Conservation (phyloP, 306 rosid species). For the Dryas octopetala region DNA sequence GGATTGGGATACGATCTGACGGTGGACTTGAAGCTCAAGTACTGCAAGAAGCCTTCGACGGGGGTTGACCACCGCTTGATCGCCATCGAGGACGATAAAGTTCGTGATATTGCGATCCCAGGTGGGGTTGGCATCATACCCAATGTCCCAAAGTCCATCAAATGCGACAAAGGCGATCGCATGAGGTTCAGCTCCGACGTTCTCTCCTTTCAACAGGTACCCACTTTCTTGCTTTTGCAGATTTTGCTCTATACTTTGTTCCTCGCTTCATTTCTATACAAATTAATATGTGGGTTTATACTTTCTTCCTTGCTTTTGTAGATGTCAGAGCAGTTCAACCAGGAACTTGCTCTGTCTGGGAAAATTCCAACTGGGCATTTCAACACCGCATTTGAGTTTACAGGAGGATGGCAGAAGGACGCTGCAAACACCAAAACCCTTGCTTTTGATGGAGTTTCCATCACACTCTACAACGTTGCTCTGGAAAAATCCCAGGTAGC, state of each 20-base stretch:
- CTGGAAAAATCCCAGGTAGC: conserved; percentile 63
- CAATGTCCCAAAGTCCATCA: conserved; percentile 73
- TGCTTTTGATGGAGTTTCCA: conserved; percentile 71
- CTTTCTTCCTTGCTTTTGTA: conserved; percentile 14
- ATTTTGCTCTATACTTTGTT: too few relatives aligned
- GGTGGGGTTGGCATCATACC: conserved; percentile 57
- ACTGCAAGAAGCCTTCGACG: conserved; percentile 37
- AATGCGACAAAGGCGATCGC: conserved; percentile 87
- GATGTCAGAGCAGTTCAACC: conserved; percentile 93
- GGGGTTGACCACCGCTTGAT: conserved; percentile 47
- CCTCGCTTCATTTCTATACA: background rate
- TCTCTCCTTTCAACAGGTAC: conserved; percentile 81
- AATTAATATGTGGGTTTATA: background rate
- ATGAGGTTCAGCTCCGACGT: conserved; percentile 70
- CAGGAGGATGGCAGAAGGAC: conserved; percentile 80
- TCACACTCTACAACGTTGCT: conserved; percentile 67
- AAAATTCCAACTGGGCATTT: conserved; percentile 85
- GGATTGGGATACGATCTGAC: conserved; percentile 71
- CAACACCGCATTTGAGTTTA: conserved; percentile 69
- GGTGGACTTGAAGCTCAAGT: conserved; percentile 64
- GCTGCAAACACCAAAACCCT: conserved; percentile 78
- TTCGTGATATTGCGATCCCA: conserved; percentile 52
- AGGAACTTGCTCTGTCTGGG: conserved; percentile 70
- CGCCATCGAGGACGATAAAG: conserved; percentile 36
- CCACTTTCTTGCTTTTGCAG: background rate